A percentile compares a stretch with the other conserved stretches of the same genome.
phyloP scores from a whole-genome alignment of 1,284 basidiomycete species.

The Puccinia polysora region DNA sequence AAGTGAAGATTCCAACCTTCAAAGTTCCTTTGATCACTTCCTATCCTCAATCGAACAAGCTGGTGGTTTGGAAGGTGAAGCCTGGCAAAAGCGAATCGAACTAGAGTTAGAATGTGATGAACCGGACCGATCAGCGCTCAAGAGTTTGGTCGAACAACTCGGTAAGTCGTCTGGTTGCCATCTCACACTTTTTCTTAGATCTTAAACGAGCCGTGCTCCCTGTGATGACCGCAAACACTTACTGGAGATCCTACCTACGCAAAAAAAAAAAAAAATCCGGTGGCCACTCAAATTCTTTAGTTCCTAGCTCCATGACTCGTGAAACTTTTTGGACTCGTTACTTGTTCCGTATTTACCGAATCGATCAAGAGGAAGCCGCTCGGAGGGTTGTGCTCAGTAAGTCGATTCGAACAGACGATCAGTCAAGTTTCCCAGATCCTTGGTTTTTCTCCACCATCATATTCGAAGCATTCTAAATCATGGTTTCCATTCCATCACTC shows the following conservation, averaged over 20 bases:
- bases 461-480: too few species aligned
- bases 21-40: constrained; percentile 1
- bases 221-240: too few species aligned
- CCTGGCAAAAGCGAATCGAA: constrained; percentile 19
- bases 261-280: too few species aligned
- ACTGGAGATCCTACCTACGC: too few species aligned
- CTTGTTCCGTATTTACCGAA: constrained; percentile 16
- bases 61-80: constrained; percentile 27
- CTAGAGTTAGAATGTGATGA: constrained; percentile 3
- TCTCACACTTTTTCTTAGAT: too few species aligned
- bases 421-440: too few species aligned
- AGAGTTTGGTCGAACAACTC: constrained; percentile 10
- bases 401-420: not conserved
- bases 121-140: not conserved
- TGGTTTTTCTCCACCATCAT: too few species aligned
- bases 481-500: not conserved
- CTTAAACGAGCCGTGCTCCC: too few species aligned
- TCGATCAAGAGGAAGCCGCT: constrained; percentile 41
- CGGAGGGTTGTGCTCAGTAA: constrained; percentile 27
- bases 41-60: not conserved
- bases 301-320: constrained; percentile 10
- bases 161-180: constrained; percentile 9
- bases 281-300: not conserved
- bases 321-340: constrained; percentile 28
- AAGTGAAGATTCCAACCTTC: not conserved